Percentiles rank a stretch among this genome's conserved stretches.
phyloP scores from a whole-genome alignment of 805 yeast genomes.

The Maudiozyma saulgeensis region DNA sequence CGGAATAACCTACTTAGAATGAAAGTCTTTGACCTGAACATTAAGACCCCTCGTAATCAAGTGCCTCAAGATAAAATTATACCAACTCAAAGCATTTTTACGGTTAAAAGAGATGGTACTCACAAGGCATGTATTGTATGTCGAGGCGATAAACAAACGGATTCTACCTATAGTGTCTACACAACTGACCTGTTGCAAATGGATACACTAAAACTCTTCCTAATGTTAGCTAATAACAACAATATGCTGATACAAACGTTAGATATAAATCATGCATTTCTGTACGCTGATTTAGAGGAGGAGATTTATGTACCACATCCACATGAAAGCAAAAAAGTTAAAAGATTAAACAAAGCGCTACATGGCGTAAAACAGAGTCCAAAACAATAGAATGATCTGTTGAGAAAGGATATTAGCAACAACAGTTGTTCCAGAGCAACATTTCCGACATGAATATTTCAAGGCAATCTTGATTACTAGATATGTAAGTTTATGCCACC shows the following conservation, averaged over 20 bases:
- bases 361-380: too few species aligned
- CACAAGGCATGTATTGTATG: slow-evolving; percentile 3
- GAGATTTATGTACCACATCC: not conserved
- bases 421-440: too few species aligned
- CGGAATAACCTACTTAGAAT: slow-evolving; percentile 4
- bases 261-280: slow-evolving; percentile 7
- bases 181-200: not conserved
- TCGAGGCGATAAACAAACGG: slow-evolving; percentile 4
- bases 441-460: too few species aligned
- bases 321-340: too few species aligned
- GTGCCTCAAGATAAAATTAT: not conserved
- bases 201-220: not conserved
- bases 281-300: not conserved
- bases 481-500: too few species aligned
- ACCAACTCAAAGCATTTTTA: slow-evolving; percentile 1
- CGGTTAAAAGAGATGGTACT: slow-evolving; percentile 4
- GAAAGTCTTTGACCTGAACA: slow-evolving; percentile 4
- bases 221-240: slow-evolving; percentile 2
- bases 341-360: too few species aligned
- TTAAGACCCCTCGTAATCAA: not conserved
- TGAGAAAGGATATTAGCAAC: too few species aligned
- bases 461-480: too few species aligned
- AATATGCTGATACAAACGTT: not conserved
- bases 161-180: not conserved
- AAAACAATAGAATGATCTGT: too few species aligned